phyloP scores from a whole-genome alignment of 768 basidiomycete species.

The Boletus tomentosulus region DNA sequence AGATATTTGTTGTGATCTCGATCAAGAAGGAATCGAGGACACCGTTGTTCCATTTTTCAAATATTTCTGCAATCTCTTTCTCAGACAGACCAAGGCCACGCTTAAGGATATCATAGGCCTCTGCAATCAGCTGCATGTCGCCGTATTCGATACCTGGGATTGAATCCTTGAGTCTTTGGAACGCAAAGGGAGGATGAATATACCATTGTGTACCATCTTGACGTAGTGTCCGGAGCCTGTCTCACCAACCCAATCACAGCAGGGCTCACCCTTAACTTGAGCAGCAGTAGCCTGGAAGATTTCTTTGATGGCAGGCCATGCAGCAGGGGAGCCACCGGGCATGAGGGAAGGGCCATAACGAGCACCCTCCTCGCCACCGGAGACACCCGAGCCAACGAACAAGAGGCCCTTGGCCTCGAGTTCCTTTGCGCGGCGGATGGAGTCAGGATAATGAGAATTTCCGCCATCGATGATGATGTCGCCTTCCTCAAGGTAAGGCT shows the following conservation, averaged over 20 bases:
- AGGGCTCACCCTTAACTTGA: slow-evolving; percentile 91
- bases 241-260: slow-evolving; percentile 99
- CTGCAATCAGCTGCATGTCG: slow-evolving; percentile 99
- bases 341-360: slow-evolving; percentile 96
- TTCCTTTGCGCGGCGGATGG: slow-evolving; percentile 89
- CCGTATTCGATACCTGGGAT: slow-evolving; percentile 93
- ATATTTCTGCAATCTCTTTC: slow-evolving; percentile 91
- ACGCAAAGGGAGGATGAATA: slow-evolving; percentile 11
- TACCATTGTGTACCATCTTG: slow-evolving; percentile 99
- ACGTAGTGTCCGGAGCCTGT: slow-evolving; percentile 96
- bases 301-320: slow-evolving; percentile 96
- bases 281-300: slow-evolving; percentile 99
- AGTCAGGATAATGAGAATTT: slow-evolving; percentile 98
- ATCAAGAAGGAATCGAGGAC: slow-evolving; percentile 99
- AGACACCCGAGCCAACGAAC: slow-evolving; percentile 98
- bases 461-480: slow-evolving; percentile 99
- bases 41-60: slow-evolving; percentile 94
- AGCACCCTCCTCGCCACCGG: slow-evolving; percentile 99
- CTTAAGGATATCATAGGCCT: slow-evolving; percentile 98
- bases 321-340: slow-evolving; percentile 93
- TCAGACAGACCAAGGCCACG: slow-evolving; percentile 86
- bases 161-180: slow-evolving; percentile 2
- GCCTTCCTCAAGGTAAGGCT: slow-evolving; percentile 86
- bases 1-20: slow-evolving; percentile 95
- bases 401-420: slow-evolving; percentile 93